These are phyloP conservation scores for Wallacemonas sp. DNA, from an alignment of 208 protist genomes.

Conservation along the genomic window DNA sequence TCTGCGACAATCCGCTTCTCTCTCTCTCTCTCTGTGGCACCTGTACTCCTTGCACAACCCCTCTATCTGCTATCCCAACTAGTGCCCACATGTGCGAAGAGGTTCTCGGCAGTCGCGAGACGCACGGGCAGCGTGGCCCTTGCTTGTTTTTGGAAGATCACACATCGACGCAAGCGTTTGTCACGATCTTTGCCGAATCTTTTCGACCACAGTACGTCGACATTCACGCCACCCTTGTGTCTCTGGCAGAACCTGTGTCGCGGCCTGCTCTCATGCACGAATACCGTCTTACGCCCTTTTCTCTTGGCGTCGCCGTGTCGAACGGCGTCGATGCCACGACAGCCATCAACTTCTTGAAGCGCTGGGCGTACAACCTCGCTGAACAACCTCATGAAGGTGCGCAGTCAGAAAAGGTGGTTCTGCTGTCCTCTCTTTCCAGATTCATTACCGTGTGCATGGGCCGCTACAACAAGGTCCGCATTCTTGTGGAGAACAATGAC, in stretches of 20 bases:
- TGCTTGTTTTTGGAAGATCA: conserved; percentile 74
- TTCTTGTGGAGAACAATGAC: conserved; percentile 56
- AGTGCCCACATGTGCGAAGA: too few relatives aligned
- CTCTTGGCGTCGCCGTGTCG: conserved; percentile 96
- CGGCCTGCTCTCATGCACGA: conserved; percentile 96
- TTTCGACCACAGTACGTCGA: conserved; percentile 54
- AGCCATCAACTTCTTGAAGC: conserved; percentile 87
- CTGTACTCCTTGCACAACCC: background rate
- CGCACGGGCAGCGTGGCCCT: conserved; percentile 14
- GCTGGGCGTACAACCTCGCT: conserved; percentile 74
- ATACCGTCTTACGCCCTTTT: conserved; percentile 97
- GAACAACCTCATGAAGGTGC: background rate
- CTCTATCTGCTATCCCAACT: too few relatives aligned
- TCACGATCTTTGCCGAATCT: conserved; percentile 68
- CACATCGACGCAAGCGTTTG: conserved; percentile 38
- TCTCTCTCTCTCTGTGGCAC: conserved; percentile 12
- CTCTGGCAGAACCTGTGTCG: conserved; percentile 94
- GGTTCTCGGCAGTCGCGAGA: too few relatives aligned
- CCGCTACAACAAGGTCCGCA: conserved; percentile 75
- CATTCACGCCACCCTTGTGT: conserved; percentile 43
- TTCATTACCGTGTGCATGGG: conserved; percentile 79
- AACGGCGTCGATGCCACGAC: conserved; percentile 87
- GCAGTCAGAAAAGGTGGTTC: background rate
- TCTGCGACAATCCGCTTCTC: background rate
- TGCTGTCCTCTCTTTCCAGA: background rate